A percentile compares a stretch with the other conserved stretches of the same genome.
These are phyloP conservation scores for Aureobasidium sp. DNA, from an alignment of 2,329 filamentous ascomycete species.

Conservation along the genomic window DNA sequence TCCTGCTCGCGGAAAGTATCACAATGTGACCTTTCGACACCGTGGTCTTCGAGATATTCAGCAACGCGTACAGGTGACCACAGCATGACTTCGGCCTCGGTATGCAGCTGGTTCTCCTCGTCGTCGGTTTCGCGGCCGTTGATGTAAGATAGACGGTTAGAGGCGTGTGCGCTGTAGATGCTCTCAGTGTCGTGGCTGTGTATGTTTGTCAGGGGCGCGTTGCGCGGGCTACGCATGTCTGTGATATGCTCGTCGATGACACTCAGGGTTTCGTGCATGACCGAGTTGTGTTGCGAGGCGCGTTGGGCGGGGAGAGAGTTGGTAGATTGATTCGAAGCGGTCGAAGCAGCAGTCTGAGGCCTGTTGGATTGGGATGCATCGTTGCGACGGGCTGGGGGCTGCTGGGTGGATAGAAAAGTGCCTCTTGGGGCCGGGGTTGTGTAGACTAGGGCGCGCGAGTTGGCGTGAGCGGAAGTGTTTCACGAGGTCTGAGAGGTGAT, in stretches of 20 bases:
- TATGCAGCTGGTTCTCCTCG: slow-evolving; percentile 68
- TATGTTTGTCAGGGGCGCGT: slow-evolving; percentile 45
- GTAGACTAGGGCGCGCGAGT: slow-evolving; percentile 24
- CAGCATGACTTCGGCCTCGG: slow-evolving; percentile 61
- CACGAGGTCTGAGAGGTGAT: neutral
- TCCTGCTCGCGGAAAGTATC: slow-evolving; percentile 94
- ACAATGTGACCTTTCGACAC: slow-evolving; percentile 83
- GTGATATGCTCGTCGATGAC: slow-evolving; percentile 97
- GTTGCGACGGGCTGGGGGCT: slow-evolving; percentile 1
- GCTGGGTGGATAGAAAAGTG: slow-evolving; percentile 19
- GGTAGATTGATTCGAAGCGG: neutral
- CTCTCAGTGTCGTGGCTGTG: slow-evolving; percentile 67
- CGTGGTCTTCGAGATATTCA: slow-evolving; percentile 75
- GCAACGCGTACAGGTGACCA: slow-evolving; percentile 82
- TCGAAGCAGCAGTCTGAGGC: neutral
- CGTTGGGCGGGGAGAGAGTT: neutral
- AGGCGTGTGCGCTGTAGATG: slow-evolving; percentile 61
- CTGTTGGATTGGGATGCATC: neutral
- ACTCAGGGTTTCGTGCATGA: slow-evolving; percentile 88
- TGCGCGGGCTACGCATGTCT: slow-evolving; percentile 60
- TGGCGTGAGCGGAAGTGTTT: slow-evolving; percentile 12
- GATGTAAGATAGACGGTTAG: slow-evolving; percentile 78
- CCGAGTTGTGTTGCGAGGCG: slow-evolving; percentile 49
- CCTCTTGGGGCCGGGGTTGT: slow-evolving; percentile 31
- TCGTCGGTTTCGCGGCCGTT: slow-evolving; percentile 93